These are phyloP conservation scores for Comarum palustre DNA, from an alignment of 306 rosid genomes.

Conservation along the genomic window DNA sequence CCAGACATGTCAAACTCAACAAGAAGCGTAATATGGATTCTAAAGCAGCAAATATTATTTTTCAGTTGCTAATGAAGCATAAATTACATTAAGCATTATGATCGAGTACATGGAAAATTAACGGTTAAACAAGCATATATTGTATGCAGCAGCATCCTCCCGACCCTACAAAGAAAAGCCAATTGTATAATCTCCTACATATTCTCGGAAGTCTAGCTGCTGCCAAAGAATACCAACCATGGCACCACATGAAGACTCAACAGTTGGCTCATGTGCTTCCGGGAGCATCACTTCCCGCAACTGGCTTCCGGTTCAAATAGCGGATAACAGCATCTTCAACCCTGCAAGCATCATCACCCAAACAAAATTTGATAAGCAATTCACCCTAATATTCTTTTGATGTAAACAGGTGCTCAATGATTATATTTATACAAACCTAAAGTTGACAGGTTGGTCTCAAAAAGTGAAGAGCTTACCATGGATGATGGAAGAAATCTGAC, in stretches of 20 bases:
- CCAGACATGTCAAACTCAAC: neutral
- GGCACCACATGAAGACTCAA: conserved; percentile 20
- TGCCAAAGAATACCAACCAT: conserved; percentile 9
- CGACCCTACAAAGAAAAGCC: conserved; percentile 32
- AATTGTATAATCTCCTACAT: conserved; percentile 18
- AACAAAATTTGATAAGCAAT: neutral
- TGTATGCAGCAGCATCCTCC: conserved; percentile 23
- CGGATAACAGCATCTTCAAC: conserved; percentile 99
- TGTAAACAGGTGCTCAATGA: neutral
- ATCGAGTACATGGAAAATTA: conserved; percentile 19
- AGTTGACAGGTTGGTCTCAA: too few species aligned
- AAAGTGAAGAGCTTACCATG: conserved; percentile 57
- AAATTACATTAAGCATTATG: conserved; percentile 25
- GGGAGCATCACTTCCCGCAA: conserved; percentile 74
- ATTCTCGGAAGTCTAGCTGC: conserved; percentile 3
- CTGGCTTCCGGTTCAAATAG: conserved; percentile 85
- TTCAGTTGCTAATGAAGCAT: conserved; percentile 13
- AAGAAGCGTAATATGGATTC: neutral
- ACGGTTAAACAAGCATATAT: conserved; percentile 19
- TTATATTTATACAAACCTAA: neutral
- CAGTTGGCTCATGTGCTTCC: conserved; percentile 61
- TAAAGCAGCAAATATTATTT: conserved; percentile 16
- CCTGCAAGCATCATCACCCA: conserved; percentile 43
- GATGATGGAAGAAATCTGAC: conserved; percentile 89
- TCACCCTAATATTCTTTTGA: neutral